phyloP scores from a whole-genome alignment of 2,329 filamentous ascomycete species.

The Thermothelomyces thermophilus region DNA sequence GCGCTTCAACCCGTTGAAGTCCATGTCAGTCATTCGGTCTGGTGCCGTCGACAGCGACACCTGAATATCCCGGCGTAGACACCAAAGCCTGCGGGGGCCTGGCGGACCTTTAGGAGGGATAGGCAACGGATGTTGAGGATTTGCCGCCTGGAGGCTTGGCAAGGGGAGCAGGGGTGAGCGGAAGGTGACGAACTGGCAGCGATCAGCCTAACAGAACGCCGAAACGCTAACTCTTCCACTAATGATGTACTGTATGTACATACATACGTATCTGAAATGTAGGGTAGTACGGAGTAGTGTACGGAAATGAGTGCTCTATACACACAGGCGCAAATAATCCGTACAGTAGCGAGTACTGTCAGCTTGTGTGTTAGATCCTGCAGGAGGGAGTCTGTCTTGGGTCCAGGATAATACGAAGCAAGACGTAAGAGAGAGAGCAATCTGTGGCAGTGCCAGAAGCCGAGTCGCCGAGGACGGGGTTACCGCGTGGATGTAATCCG shows the following conservation, averaged over 20 bases:
- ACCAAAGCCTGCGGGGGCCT: constrained; percentile 7
- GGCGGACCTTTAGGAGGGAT: not conserved
- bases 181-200: constrained; percentile 21
- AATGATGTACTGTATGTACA: not conserved
- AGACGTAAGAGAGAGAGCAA: not conserved
- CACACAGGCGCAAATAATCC: too few relatives aligned
- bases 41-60: not conserved
- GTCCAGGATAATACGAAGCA: not conserved
- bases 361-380: too few relatives aligned
- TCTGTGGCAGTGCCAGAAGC: constrained; percentile 16
- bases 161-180: constrained; percentile 3
- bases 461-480: constrained; percentile 9
- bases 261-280: too few relatives aligned
- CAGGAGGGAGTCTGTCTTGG: too few relatives aligned
- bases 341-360: too few relatives aligned
- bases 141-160: constrained; percentile 18
- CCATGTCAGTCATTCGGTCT: constrained; percentile 35
- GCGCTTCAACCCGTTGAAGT: constrained; percentile 57
- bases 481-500: not conserved
- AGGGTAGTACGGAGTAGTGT: too few relatives aligned
- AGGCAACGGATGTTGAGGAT: constrained; percentile 14
- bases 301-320: too few relatives aligned
- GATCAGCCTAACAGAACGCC: constrained; percentile 18
- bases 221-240: not conserved
- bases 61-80: constrained; percentile 2